Percentiles rank a stretch among this genome's conserved stretches.
These are phyloP conservation scores for Metschnikowia matae DNA, from an alignment of 805 yeast genomes.

Conservation along the genomic window DNA sequence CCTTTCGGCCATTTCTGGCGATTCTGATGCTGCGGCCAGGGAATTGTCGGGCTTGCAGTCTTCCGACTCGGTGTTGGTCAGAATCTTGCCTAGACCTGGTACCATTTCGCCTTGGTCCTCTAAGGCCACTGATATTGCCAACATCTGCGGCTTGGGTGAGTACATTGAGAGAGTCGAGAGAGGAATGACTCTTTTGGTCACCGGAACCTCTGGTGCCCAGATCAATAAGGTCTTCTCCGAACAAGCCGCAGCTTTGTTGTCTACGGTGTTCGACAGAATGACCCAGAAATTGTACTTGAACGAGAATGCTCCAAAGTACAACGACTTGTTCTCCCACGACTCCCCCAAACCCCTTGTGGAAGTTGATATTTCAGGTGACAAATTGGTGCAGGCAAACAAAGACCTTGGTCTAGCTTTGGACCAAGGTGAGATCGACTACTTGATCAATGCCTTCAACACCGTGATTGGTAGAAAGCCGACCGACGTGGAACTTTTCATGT, in stretches of 20 bases:
- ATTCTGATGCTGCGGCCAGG: slow-evolving; percentile 14
- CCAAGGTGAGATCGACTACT: slow-evolving; percentile 85
- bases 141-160: slow-evolving; percentile 76
- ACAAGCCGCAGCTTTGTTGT: slow-evolving; percentile 53
- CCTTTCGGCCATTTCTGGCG: slow-evolving; percentile 25
- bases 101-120: slow-evolving; percentile 99
- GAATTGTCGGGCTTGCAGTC: slow-evolving; percentile 7
- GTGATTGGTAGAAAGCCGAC: slow-evolving; percentile 85
- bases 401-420: slow-evolving; percentile 92
- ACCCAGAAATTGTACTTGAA: slow-evolving; percentile 66
- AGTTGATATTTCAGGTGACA: slow-evolving; percentile 61
- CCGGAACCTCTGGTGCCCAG: slow-evolving; percentile 56
- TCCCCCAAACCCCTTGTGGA: slow-evolving; percentile 77
- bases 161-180: slow-evolving; percentile 84
- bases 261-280: slow-evolving; percentile 88
- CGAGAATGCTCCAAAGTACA: slow-evolving; percentile 56
- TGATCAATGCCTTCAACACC: slow-evolving; percentile 75
- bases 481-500: slow-evolving; percentile 97
- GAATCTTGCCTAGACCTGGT: slow-evolving; percentile 88
- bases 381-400: slow-evolving; percentile 71
- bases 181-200: slow-evolving; percentile 71
- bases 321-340: slow-evolving; percentile 74
- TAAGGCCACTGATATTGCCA: slow-evolving; percentile 91
- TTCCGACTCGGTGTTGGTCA: slow-evolving; percentile 48
- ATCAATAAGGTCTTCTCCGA: slow-evolving; percentile 40